phyloP scores from a whole-genome alignment of 345 rosid genomes.

The Kandelia obovata region DNA sequence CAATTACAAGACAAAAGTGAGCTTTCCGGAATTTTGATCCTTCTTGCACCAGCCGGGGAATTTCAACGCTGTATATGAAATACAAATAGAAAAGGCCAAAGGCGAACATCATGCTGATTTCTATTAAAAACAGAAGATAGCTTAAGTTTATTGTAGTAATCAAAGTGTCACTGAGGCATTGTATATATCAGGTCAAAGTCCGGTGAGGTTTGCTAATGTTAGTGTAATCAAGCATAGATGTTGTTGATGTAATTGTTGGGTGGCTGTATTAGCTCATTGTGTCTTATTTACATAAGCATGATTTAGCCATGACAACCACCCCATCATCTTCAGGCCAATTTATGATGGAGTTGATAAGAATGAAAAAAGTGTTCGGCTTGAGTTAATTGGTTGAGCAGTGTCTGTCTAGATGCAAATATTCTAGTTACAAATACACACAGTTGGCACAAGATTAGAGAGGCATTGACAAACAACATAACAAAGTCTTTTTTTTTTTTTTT shows the following conservation, averaged over 20 bases:
- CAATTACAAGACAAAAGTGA: neutral
- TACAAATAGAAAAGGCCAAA: conserved; percentile 25
- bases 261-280: neutral
- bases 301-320: conserved; percentile 7
- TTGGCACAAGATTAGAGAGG: too few relatives aligned
- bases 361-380: neutral
- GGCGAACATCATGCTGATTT: neutral
- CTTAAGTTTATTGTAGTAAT: neutral
- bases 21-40: neutral
- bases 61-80: conserved; percentile 5
- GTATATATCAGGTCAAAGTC: too few relatives aligned
- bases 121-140: conserved; percentile 10
- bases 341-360: neutral
- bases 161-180: too few relatives aligned
- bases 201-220: too few relatives aligned
- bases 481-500: neutral
- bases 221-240: too few relatives aligned
- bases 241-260: neutral
- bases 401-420: too few relatives aligned
- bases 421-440: too few relatives aligned
- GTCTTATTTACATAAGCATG: neutral
- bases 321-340: neutral
- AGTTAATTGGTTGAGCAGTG: neutral
- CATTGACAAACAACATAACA: too few relatives aligned
- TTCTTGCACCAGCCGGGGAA: neutral